Conservation (phyloP, 2,329 filamentous ascomycete species). For the Nannizzia gypsea region DNA sequence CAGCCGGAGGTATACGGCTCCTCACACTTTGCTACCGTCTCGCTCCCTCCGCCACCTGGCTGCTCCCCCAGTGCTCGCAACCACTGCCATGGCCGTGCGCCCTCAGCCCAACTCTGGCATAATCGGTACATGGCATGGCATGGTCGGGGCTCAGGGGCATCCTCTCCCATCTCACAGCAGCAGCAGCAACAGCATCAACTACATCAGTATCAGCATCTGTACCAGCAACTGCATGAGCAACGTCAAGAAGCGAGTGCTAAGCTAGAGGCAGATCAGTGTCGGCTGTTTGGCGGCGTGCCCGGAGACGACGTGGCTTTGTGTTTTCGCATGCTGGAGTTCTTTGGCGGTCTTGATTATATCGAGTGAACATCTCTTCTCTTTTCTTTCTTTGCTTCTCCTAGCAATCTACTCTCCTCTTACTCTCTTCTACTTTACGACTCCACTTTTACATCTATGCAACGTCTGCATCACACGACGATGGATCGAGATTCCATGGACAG, state of each 20-base stretch:
- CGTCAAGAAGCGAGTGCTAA: conserved; percentile 9
- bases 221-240: not conserved
- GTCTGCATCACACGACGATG: not conserved
- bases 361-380: not conserved
- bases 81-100: conserved; percentile 10
- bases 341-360: conserved; percentile 39
- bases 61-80: not conserved
- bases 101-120: conserved; percentile 32
- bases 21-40: not conserved
- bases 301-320: conserved; percentile 35
- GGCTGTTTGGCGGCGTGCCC: conserved; percentile 36
- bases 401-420: not conserved
- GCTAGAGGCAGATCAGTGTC: conserved; percentile 33
- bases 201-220: not conserved
- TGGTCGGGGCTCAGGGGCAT: conserved; percentile 15
- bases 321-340: conserved; percentile 40
- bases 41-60: not conserved
- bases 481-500: not conserved
- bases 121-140: conserved; percentile 32
- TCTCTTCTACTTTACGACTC: not conserved
- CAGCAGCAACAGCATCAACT: conserved; percentile 21
- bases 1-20: not conserved
- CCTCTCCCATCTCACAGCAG: conserved; percentile 14
- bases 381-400: not conserved
- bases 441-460: not conserved